Percentiles rank a stretch among this genome's conserved stretches.
Evolutionary conservation across 805 yeast genomes (phyloP).

Genomic region (Cyberlindnera maclurae): DNA sequence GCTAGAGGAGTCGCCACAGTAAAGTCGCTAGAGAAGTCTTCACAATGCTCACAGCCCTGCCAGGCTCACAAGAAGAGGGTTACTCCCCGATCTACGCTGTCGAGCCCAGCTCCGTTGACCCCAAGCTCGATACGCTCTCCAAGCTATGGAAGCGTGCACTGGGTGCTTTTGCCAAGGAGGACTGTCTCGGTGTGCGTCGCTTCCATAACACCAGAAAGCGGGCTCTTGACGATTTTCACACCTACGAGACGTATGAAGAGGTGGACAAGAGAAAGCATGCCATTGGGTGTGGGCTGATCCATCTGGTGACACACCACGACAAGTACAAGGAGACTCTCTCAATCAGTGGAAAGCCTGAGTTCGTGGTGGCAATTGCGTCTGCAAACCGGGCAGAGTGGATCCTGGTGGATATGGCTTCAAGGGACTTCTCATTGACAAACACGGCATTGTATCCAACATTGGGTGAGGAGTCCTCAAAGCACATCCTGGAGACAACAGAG

Average conservation of each 20-base stretch:
- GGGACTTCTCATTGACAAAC: slow-evolving; percentile 41
- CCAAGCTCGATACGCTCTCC: slow-evolving; percentile 31
- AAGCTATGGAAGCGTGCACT: slow-evolving; percentile 32
- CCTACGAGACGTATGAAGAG: slow-evolving; percentile 24
- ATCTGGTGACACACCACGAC: slow-evolving; percentile 18
- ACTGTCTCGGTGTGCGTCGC: slow-evolving; percentile 33
- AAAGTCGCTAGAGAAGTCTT: too few relatives aligned
- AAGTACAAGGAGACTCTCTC: slow-evolving; percentile 5
- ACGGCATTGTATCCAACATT: slow-evolving; percentile 49
- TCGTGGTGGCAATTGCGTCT: slow-evolving; percentile 47
- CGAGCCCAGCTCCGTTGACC: background rate
- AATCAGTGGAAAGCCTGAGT: slow-evolving; percentile 25
- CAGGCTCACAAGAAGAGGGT: slow-evolving; percentile 34
- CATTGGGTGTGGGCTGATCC: slow-evolving; percentile 35
- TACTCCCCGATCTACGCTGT: slow-evolving; percentile 36
- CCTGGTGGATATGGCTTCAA: slow-evolving; percentile 58
- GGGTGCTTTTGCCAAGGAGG: slow-evolving; percentile 19
- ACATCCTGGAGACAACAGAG: slow-evolving; percentile 52
- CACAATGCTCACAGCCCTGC: too few relatives aligned
- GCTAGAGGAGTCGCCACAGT: too few relatives aligned
- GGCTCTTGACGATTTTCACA: slow-evolving; percentile 19
- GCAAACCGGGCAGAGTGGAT: slow-evolving; percentile 59
- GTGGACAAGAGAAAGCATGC: slow-evolving; percentile 27
- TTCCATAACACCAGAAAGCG: slow-evolving; percentile 17
- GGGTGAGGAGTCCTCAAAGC: slow-evolving; percentile 51